Percentiles rank a stretch among this genome's conserved stretches.
Evolutionary conservation across 139 green algal genomes (phyloP).

Genomic region (Chlorella sp.): DNA sequence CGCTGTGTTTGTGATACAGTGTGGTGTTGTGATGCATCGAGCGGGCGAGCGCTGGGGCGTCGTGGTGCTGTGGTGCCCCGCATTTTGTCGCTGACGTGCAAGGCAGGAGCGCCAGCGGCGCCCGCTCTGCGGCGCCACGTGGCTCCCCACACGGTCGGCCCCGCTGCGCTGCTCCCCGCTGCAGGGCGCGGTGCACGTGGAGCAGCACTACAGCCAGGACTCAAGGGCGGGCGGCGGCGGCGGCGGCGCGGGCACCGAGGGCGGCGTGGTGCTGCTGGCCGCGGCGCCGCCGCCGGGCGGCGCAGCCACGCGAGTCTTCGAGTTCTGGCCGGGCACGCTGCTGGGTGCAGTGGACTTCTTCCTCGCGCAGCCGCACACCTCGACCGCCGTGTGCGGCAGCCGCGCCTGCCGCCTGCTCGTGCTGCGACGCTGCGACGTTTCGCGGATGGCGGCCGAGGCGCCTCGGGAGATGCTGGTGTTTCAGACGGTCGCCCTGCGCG

Average conservation of each 20-base stretch:
- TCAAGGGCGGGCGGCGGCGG: neutral
- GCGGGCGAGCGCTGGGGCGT: neutral
- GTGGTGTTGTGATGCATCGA: conserved; percentile 3
- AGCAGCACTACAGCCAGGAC: neutral
- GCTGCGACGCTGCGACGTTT: neutral
- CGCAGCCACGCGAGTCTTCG: conserved; percentile 2
- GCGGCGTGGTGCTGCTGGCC: neutral
- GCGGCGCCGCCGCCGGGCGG: neutral
- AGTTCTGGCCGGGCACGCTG: neutral
- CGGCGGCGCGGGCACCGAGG: neutral
- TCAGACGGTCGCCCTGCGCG: too few species aligned
- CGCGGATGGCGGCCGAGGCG: neutral
- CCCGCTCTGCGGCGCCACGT: neutral
- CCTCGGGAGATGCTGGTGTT: too few species aligned
- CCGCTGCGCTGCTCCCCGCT: too few species aligned
- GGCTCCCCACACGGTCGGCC: too few species aligned
- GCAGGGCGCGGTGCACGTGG: too few species aligned
- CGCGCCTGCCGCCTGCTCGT: conserved; percentile 7
- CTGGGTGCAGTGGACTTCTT: conserved; percentile 7
- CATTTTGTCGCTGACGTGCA: neutral
- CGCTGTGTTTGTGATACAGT: too few species aligned
- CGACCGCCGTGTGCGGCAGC: neutral
- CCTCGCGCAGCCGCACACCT: conserved; percentile 2
- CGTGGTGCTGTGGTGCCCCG: neutral
- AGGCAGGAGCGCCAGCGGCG: neutral